Evolutionary conservation across 257 asterid genomes (phyloP).

Genomic region (Fraxinus cuspidata): DNA sequence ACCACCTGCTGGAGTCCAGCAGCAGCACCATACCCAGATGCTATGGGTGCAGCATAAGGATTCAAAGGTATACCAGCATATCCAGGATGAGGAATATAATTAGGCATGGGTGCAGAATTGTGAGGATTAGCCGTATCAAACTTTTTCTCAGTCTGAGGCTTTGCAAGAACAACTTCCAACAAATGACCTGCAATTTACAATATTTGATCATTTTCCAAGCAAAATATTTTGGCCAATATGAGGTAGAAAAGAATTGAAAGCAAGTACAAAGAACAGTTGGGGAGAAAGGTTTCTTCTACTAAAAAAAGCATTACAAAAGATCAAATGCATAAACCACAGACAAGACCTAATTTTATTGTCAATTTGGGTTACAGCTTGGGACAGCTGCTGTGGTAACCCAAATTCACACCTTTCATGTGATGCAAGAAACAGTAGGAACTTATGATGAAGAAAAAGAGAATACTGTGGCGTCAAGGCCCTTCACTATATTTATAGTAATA

Average conservation of each 20-base stretch:
- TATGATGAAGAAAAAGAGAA: background rate
- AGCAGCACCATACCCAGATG: slow-evolving; percentile 71
- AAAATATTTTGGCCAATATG: slow-evolving; percentile 4
- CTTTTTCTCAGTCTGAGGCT: slow-evolving; percentile 91
- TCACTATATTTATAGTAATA: too few relatives aligned
- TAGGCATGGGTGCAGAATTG: slow-evolving; percentile 40
- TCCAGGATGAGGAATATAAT: slow-evolving; percentile 83
- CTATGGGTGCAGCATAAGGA: slow-evolving; percentile 67
- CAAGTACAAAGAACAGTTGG: background rate
- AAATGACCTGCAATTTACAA: slow-evolving; percentile 59
- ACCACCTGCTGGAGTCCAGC: slow-evolving; percentile 81
- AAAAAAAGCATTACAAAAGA: background rate
- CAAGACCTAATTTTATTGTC: background rate
- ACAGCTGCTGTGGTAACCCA: background rate
- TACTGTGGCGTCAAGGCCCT: background rate
- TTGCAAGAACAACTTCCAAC: slow-evolving; percentile 90
- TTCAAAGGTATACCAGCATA: slow-evolving; percentile 73
- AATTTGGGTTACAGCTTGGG: background rate
- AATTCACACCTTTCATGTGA: background rate
- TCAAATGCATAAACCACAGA: background rate
- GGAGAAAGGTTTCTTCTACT: background rate
- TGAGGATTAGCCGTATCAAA: slow-evolving; percentile 62
- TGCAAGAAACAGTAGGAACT: background rate
- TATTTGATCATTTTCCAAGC: slow-evolving; percentile 12
- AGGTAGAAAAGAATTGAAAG: background rate